Percentiles rank a stretch among this genome's conserved stretches.
phyloP scores from a whole-genome alignment of 2,329 filamentous ascomycete species.

The Stagonosporopsis rhizophila region DNA sequence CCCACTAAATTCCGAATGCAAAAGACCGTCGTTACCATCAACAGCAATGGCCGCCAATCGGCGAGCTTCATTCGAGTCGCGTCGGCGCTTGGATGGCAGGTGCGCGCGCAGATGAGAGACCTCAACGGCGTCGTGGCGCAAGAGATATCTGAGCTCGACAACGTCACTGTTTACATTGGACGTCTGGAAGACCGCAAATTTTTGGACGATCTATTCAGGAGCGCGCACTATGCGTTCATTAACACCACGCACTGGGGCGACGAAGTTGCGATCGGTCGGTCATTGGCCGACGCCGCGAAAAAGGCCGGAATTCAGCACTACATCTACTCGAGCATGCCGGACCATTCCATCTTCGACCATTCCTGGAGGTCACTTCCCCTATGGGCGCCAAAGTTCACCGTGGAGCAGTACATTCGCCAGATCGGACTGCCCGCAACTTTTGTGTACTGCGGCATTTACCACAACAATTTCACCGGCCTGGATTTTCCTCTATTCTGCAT shows the following conservation, averaged over 20 bases:
- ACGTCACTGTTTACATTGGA: slow-evolving; percentile 76
- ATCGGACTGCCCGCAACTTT: slow-evolving; percentile 87
- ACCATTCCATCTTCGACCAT: slow-evolving; percentile 81
- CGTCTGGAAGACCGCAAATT: slow-evolving; percentile 74
- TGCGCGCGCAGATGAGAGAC: slow-evolving; percentile 89
- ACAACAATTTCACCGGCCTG: slow-evolving; percentile 97
- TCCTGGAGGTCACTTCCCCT: slow-evolving; percentile 84
- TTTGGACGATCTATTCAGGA: slow-evolving; percentile 79
- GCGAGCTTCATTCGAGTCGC: slow-evolving; percentile 94
- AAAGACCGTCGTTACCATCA: slow-evolving; percentile 87
- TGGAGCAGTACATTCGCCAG: slow-evolving; percentile 88
- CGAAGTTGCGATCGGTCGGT: slow-evolving; percentile 87
- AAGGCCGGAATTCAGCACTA: slow-evolving; percentile 85
- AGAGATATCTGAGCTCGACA: slow-evolving; percentile 82
- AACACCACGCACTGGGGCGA: slow-evolving; percentile 98
- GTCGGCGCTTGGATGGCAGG: slow-evolving; percentile 89
- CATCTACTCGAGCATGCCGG: slow-evolving; percentile 96
- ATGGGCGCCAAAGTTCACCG: slow-evolving; percentile 90
- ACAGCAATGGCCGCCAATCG: slow-evolving; percentile 93
- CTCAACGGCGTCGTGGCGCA: slow-evolving; percentile 86
- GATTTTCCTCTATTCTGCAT: slow-evolving; percentile 95
- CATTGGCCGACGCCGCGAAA: slow-evolving; percentile 88
- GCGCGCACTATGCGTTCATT: slow-evolving; percentile 90
- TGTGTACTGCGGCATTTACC: slow-evolving; percentile 96
- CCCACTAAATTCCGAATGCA: slow-evolving; percentile 42